phyloP scores from a whole-genome alignment of 371 early-diverging fungal genomes.

The Mortierella sp. region DNA sequence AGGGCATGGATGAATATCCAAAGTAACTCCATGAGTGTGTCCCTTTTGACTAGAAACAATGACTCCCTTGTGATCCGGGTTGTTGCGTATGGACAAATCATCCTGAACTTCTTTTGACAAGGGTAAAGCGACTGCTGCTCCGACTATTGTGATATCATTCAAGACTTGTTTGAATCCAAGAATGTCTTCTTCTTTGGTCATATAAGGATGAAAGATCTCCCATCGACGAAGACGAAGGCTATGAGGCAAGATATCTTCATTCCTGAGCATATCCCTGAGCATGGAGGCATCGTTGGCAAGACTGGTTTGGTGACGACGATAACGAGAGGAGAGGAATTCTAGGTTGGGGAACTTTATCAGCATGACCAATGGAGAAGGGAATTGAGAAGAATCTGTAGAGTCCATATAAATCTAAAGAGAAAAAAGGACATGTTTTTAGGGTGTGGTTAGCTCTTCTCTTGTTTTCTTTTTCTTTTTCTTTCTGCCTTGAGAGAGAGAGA shows the following conservation, averaged over 20 bases:
- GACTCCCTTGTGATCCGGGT: background rate
- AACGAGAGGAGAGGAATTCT: conserved; percentile 34
- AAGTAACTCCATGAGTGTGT: conserved; percentile 5
- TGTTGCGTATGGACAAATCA: no score
- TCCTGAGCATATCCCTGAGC: conserved; percentile 36
- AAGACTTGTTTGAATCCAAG: conserved; percentile 23
- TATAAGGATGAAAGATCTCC: conserved; percentile 46
- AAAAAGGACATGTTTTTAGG: background rate
- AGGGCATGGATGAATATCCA: conserved; percentile 34
- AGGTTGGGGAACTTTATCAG: conserved; percentile 46
- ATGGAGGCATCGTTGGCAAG: conserved; percentile 28
- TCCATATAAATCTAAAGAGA: conserved; percentile 39
- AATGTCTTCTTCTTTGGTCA: conserved; percentile 33
- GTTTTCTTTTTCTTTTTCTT: background rate
- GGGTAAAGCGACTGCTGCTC: background rate
- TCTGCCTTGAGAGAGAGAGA: no score
- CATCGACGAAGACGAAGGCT: conserved; percentile 31
- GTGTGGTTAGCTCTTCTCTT: background rate
- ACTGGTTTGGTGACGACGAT: conserved; percentile 40
- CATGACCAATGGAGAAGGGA: conserved; percentile 46
- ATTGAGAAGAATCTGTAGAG: conserved; percentile 33
- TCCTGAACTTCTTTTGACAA: no score
- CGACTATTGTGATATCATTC: conserved; percentile 26
- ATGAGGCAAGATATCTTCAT: conserved; percentile 25
- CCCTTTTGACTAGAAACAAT: background rate